A percentile compares a stretch with the other conserved stretches of the same genome.
These are phyloP conservation scores for Aspergillus biplanus DNA, from an alignment of 495 filamentous ascomycete species.

Conservation along the genomic window DNA sequence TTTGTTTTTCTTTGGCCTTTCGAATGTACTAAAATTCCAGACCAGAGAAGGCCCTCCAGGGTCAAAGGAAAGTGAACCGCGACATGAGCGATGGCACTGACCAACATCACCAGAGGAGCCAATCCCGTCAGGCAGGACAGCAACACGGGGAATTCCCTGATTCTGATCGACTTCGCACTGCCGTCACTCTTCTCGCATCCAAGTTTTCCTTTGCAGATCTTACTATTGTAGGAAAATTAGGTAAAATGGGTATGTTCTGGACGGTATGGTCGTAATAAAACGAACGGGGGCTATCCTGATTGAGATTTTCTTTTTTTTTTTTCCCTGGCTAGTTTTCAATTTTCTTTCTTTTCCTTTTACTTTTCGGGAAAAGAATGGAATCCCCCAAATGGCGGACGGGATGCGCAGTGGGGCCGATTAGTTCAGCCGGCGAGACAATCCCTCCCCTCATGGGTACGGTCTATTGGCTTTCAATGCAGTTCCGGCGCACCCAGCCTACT, in stretches of 20 bases:
- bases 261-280: constrained; percentile 7
- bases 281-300: neutral
- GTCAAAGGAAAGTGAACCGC: constrained; percentile 10
- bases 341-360: constrained; percentile 13
- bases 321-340: constrained; percentile 6
- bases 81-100: constrained; percentile 14
- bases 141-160: constrained; percentile 17
- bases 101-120: constrained; percentile 9
- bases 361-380: constrained; percentile 18
- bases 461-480: constrained; percentile 19
- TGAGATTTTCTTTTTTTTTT: constrained; percentile 1
- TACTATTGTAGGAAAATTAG: constrained; percentile 4
- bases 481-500: constrained; percentile 19
- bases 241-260: constrained; percentile 6
- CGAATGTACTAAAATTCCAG: neutral
- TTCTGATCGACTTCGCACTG: constrained; percentile 16
- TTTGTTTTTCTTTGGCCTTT: neutral
- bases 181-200: constrained; percentile 11
- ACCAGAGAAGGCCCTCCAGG: neutral
- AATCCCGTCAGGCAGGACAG: neutral
- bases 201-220: constrained; percentile 20
- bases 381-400: constrained; percentile 31
- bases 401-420: constrained; percentile 29
- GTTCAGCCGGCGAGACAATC: constrained; percentile 31
- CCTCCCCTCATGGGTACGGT: constrained; percentile 23